A percentile compares a stretch with the other conserved stretches of the same genome.
phyloP scores from a whole-genome alignment of 2,329 filamentous ascomycete species.

The Talaromyces sp. region DNA sequence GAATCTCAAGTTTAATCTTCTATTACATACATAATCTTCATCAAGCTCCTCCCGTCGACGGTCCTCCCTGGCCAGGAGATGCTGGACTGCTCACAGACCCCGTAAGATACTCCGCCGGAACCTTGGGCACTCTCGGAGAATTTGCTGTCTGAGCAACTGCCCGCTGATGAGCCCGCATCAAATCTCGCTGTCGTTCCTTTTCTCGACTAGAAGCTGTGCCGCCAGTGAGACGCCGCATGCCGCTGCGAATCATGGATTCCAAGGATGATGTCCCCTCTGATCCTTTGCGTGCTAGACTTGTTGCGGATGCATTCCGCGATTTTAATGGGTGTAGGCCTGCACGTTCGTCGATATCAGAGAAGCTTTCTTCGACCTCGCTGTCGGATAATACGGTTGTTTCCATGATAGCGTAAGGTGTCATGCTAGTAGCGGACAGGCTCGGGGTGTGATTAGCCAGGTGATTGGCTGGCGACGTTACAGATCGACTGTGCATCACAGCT shows the following conservation, averaged over 20 bases:
- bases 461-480: constrained; percentile 72
- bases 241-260: constrained; percentile 42
- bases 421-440: constrained; percentile 5
- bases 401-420: constrained; percentile 23
- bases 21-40: background rate
- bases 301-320: constrained; percentile 19
- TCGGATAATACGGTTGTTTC: constrained; percentile 64
- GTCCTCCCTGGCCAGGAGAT: constrained; percentile 25
- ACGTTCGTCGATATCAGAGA: constrained; percentile 78
- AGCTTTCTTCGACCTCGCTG: constrained; percentile 70
- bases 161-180: constrained; percentile 40
- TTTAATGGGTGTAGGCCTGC: constrained; percentile 21
- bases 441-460: constrained; percentile 33
- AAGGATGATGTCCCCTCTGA: constrained; percentile 40
- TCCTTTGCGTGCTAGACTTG: constrained; percentile 27
- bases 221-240: constrained; percentile 45
- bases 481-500: constrained; percentile 71
- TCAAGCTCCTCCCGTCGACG: background rate
- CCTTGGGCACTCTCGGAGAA: constrained; percentile 44
- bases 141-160: constrained; percentile 34
- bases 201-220: constrained; percentile 38
- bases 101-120: constrained; percentile 44
- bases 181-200: constrained; percentile 42
- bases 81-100: constrained; percentile 33
- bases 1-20: background rate